Conservation (phyloP, 345 rosid species). For the Pistacia vera region DNA sequence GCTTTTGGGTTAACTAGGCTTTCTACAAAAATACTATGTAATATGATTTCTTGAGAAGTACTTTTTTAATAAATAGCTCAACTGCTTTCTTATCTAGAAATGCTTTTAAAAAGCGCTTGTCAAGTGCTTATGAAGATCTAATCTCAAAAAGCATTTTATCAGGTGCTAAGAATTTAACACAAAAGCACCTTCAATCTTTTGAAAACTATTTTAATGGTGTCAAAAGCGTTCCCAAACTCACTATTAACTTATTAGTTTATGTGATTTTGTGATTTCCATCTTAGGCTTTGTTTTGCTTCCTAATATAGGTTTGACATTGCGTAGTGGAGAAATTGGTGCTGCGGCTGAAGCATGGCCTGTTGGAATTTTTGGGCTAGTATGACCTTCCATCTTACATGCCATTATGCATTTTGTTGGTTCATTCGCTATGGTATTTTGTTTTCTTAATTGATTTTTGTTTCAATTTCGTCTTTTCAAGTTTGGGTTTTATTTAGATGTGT, state of each 20-base stretch:
- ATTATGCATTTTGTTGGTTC: constrained; percentile 42
- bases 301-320: constrained; percentile 76
- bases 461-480: neutral
- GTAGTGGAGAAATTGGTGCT: constrained; percentile 72
- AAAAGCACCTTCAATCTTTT: neutral
- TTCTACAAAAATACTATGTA: too few relatives aligned
- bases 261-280: constrained; percentile 1
- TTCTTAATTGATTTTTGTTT: constrained; percentile 8
- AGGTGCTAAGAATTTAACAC: too few relatives aligned
- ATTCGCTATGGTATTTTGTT: constrained; percentile 15
- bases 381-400: constrained; percentile 46
- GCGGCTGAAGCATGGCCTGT: constrained; percentile 90
- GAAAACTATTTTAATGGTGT: neutral
- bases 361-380: constrained; percentile 90
- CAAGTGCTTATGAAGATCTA: neutral
- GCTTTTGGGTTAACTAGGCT: too few relatives aligned
- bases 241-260: neutral
- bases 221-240: neutral
- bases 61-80: too few relatives aligned
- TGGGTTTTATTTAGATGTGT: neutral
- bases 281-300: constrained; percentile 7
- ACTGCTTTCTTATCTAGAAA: neutral
- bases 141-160: too few relatives aligned
- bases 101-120: too few relatives aligned
- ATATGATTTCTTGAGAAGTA: too few relatives aligned